Conservation (phyloP, 2,329 filamentous ascomycete species). For the Stemphylium lycopersici region DNA sequence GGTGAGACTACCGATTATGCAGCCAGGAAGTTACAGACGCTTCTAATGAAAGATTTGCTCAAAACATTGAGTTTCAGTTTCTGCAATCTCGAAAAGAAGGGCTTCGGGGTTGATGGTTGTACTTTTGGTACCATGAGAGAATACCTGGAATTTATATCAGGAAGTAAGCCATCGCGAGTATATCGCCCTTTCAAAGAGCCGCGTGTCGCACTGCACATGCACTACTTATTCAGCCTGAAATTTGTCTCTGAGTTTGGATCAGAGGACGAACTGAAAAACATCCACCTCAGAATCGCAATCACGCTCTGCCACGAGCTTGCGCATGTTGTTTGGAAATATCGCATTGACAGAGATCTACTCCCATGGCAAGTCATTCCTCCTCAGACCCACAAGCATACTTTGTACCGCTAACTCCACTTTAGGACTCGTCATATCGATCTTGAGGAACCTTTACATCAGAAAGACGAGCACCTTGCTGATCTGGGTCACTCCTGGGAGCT, state of each 20-base stretch:
- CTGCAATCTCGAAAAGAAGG: background rate
- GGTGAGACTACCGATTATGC: background rate
- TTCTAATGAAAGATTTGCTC: background rate
- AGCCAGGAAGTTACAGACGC: background rate
- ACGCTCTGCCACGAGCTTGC: slow-evolving; percentile 11
- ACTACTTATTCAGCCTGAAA: slow-evolving; percentile 1
- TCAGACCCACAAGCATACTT: too few relatives aligned
- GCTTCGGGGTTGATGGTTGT: background rate
- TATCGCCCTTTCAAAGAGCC: background rate
- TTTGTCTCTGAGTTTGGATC: background rate
- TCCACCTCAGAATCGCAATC: slow-evolving; percentile 6
- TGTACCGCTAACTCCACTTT: background rate
- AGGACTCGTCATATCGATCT: background rate
- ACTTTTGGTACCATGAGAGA: background rate
- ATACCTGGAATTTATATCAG: background rate
- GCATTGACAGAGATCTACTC: background rate
- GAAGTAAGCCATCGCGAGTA: background rate
- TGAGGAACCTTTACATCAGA: background rate
- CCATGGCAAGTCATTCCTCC: background rate
- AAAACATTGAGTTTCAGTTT: background rate
- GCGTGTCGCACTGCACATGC: slow-evolving; percentile 5
- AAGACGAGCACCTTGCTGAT: background rate
- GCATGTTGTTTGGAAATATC: slow-evolving; percentile 8
- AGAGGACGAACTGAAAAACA: background rate
- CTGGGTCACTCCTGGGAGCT: slow-evolving; percentile 11